Evolutionary conservation across 2,329 filamentous ascomycete species (phyloP), one percentile per base, ranked within the genome.

Genomic region (Cladosporium sphaerospermum): DNA sequence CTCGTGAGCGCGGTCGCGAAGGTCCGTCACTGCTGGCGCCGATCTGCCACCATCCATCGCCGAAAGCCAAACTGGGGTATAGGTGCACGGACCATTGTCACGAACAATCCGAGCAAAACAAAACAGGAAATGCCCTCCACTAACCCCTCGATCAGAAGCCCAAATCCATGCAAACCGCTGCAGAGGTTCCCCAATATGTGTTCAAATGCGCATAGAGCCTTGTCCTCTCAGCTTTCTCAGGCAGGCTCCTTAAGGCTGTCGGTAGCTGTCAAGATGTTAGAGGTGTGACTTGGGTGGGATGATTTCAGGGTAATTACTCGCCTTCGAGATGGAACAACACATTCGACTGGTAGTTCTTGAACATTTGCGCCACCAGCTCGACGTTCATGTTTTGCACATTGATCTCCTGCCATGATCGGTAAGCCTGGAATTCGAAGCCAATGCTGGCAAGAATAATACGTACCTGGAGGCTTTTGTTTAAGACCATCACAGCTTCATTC

Each of bases 341-440:
- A 64, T 97, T 99, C 9, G 90, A 96, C 70, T 96, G 91, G 69
- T 99, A 99, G 73, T 97, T 99, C 76, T 97, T 96, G 78, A 97
- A 99, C 93, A 99, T 99, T 68, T 97, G 92, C 1, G 92, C 91
- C 4, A 97, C 93, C 2, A 97, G 80, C 73, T 97, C 93, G 34
- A 96, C 89, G 67, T 99, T 95, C 90, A 97, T 96, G 70, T 97
- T 99, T 65, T 96, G 88, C 53, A 96, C 85, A 67, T 97, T 97
- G 78, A 97, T 96, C 61, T 97, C 92, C 88, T 96, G 62, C 13
- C n/a, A 9, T 23, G 23, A 11, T 14, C 42, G 9, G 34, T 43
- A 6, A 19, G 11, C 40, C 32, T 19, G 31, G 4, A 23, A 10
- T 36, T 45, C 9, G 54, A 49, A 36, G 28, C 9, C 10, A 32